These are phyloP conservation scores for Stephania japonica DNA, from an alignment of 164 flowering plant genomes.

Conservation along the genomic window DNA sequence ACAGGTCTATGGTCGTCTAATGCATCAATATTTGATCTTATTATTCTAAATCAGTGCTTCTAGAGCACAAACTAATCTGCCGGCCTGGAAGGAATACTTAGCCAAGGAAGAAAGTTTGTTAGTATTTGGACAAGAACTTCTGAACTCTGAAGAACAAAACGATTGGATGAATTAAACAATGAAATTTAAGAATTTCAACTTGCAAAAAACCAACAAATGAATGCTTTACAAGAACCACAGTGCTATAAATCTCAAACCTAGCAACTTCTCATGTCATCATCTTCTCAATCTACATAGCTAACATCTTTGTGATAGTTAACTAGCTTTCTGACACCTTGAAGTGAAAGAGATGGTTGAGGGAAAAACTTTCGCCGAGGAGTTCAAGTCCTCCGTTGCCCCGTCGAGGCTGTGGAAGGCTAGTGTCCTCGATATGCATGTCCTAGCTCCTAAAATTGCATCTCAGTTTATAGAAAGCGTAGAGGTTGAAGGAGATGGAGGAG, in stretches of 20 bases:
- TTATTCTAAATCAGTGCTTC: too few species aligned
- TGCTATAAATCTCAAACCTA: background rate
- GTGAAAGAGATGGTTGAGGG: constrained; percentile 10
- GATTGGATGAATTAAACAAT: background rate
- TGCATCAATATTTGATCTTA: too few species aligned
- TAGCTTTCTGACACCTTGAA: background rate
- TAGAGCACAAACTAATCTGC: too few species aligned
- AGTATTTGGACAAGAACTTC: background rate
- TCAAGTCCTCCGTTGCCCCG: constrained; percentile 6
- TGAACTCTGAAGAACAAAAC: background rate
- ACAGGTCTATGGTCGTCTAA: too few species aligned
- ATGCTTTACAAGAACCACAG: background rate
- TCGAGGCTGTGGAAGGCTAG: constrained; percentile 16
- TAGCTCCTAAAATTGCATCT: constrained; percentile 21
- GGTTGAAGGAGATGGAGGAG: constrained; percentile 23
- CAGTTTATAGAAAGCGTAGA: constrained; percentile 15
- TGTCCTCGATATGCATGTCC: constrained; percentile 10
- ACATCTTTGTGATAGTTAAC: background rate
- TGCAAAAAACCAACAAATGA: background rate
- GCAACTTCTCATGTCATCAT: background rate
- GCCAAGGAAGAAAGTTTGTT: background rate
- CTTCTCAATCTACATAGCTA: background rate
- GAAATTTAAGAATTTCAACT: background rate
- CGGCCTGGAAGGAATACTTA: background rate
- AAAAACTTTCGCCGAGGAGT: constrained; percentile 9